phyloP scores from a whole-genome alignment of 164 flowering plant species.

The Sextonia rubra region DNA sequence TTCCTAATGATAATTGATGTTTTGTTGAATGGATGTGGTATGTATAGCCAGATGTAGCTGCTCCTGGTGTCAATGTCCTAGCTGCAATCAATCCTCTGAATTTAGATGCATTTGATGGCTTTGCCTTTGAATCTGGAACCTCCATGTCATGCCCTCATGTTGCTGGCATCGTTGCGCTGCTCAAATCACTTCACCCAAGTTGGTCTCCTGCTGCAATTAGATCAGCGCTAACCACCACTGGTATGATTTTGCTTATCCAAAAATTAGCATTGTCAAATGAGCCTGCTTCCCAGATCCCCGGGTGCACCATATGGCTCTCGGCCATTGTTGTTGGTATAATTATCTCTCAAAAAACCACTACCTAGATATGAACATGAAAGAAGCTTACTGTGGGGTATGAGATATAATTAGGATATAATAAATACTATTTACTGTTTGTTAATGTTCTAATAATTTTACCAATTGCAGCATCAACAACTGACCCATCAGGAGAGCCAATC shows the following conservation, averaged over 20 bases:
- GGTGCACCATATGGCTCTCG: not conserved
- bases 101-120: not conserved
- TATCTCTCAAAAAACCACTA: not conserved
- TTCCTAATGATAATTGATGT: not conserved
- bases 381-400: not conserved
- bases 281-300: not conserved
- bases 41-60: constrained; percentile 43
- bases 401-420: not conserved
- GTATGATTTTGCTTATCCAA: constrained; percentile 12
- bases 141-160: constrained; percentile 53
- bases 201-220: constrained; percentile 54
- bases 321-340: not conserved
- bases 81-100: constrained; percentile 33
- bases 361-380: not conserved
- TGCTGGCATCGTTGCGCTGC: constrained; percentile 40
- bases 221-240: constrained; percentile 48
- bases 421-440: not conserved
- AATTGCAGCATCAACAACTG: no score
- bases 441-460: not conserved
- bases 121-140: constrained; percentile 34
- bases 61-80: constrained; percentile 42
- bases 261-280: not conserved
- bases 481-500: no score
- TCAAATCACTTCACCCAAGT: constrained; percentile 32
- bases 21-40: not conserved